phyloP scores from a whole-genome alignment of 768 basidiomycete species.

The Crucibulum laeve region DNA sequence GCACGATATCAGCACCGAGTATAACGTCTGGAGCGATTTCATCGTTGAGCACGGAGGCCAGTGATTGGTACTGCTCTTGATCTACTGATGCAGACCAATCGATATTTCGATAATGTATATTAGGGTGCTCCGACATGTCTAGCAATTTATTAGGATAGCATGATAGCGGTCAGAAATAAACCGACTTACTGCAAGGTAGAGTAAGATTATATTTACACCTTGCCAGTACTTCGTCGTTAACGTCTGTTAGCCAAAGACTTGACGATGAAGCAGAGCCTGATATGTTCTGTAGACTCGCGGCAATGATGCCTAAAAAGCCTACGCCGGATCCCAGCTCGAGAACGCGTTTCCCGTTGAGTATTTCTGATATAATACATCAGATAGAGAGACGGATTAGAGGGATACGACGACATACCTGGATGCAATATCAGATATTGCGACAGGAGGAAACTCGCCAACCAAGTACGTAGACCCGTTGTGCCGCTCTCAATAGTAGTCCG shows the following conservation, averaged over 20 bases:
- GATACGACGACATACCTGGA: conserved; percentile 37
- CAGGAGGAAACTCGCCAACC: conserved; percentile 68
- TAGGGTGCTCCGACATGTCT: conserved; percentile 54
- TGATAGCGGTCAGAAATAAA: conserved; percentile 20
- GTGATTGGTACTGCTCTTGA: conserved; percentile 13
- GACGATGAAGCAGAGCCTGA: conserved; percentile 1
- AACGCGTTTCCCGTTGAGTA: conserved; percentile 40
- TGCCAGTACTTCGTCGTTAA: conserved; percentile 55
- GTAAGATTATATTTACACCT: conserved; percentile 56
- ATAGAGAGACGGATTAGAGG: not conserved
- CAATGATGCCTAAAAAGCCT: conserved; percentile 69
- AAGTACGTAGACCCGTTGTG: conserved; percentile 77
- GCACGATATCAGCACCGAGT: conserved; percentile 66
- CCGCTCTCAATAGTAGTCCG: conserved; percentile 69
- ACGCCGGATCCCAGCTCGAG: conserved; percentile 75
- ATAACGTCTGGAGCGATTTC: conserved; percentile 51
- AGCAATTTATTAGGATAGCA: not conserved
- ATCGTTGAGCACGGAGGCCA: conserved; percentile 30
- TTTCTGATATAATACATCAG: conserved; percentile 28
- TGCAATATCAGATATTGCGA: conserved; percentile 56
- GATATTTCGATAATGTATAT: conserved; percentile 39
- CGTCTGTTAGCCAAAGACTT: conserved; percentile 56
- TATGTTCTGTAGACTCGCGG: conserved; percentile 51
- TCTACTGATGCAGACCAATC: conserved; percentile 68
- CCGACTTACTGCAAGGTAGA: conserved; percentile 66